Evolutionary conservation across 2,329 filamentous ascomycete species (phyloP), one percentile per base, ranked within the genome.

Genomic region (Trichoderma cornu-damae): DNA sequence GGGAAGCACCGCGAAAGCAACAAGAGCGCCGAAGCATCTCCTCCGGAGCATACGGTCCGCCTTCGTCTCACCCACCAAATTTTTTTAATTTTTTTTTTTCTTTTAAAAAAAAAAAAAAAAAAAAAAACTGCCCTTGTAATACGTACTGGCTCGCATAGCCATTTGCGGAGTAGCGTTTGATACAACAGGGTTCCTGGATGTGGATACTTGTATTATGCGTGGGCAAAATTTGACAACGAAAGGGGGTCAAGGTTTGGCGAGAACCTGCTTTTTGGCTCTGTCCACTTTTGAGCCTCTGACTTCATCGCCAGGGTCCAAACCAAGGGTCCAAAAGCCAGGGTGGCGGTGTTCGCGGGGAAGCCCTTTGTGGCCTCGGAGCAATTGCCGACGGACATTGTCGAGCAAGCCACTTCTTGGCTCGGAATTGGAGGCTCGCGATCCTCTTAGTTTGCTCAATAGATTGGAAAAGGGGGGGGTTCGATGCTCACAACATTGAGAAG

Each of bases 331-430:
- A n/a, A 46, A 48, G 49, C 57, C 40, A 44, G 57, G 57, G 44
- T 57, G 44, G 43, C 53, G 53, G 43, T 57, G 53, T 50, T 57
- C 53, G 44, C 53, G 53, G 53, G 53, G 52, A 55, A 38, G 52
- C 42, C 22, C 32, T 38, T 8, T 38, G 40, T 28, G n/a, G 42
- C 52, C 16, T 55, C 52, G 42, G 52, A 55, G 42, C n/a, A 22
- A 9, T 38, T 47, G 22, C 52, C 52, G 52, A 47, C 9, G 28
- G 28, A 5, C 34, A 30, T n/a, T 50, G 22, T 40, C 48, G 48
- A 40, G 40, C 26, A 28, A 16, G 4, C 20, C 42, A 12, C 26
- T 30, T 9, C 2, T 30, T 30, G 22, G 24, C 32, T 43, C n/a
- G 38, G 12, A 18, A 26, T 16, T 4, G 5, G 26, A 20, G 44